Base-by-base conservation (phyloP, 495 filamentous ascomycete species). In the Thermochaetoides thermophila region DNA sequence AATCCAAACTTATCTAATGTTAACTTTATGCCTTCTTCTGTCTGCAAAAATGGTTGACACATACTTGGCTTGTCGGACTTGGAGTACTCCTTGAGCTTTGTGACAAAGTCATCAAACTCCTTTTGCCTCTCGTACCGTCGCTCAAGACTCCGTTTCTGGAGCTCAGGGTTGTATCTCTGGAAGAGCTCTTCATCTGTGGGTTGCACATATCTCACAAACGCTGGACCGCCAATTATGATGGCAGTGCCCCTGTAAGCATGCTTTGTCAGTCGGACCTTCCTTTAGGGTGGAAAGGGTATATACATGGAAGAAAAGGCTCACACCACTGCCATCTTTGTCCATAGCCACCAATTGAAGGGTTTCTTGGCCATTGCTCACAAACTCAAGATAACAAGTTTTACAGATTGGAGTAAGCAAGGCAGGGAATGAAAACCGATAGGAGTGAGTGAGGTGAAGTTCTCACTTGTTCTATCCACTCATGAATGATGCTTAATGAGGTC, bases 101-200 rank as follows among this genome's bases (percentile, higher is more conserved):
- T 64, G 20, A 96, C 76, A 47, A 91, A 95, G 35, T 86, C 71
- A 45, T 91, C 78, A 50, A 92, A 87, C 15, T 93, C 84, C 59
- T 91, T 66, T 42, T 84, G 71, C 34, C 66, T 69, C 42, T 74
- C 69, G 28, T 76, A 62, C 18, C 86, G 71, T 32, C 78, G 66
- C 48, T 84, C 82, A 1, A 85, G 57, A 33, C 79, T 82, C 43
- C 77, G 71, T 54, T 80, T 81, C 52, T 87, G 82, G 3, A 96
- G 71, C 10, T 96, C 89, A 1, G 87, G 85, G 53, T 86, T 96
- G 63, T 94, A 96, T 55, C 67, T 74, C 66, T 85, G 49, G 63
- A 92, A 82, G 7, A 96, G 65, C 57, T 95, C 85, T 53, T 94
- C 89, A 43, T 94, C 84, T 5, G 82, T 74, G 3, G 91, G 89